These are phyloP conservation scores for Penicillium fimorum DNA, from an alignment of 495 filamentous ascomycete species.

Conservation along the genomic window DNA sequence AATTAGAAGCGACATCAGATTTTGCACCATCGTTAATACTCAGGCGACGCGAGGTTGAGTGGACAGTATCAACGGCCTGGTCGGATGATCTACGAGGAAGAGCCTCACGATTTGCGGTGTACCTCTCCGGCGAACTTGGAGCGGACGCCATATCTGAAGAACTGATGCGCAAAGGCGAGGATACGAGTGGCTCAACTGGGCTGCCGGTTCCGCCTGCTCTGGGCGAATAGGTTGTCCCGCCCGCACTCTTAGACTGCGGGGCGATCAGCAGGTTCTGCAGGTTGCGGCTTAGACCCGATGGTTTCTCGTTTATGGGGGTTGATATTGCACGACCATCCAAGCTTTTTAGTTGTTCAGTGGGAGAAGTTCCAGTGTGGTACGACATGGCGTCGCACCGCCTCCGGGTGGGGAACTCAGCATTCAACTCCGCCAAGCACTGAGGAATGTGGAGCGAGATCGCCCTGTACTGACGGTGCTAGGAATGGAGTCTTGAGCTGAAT, in stretches of 20 bases:
- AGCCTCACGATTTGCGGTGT: constrained; percentile 11
- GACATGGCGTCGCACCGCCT: constrained; percentile 33
- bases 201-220: constrained; percentile 18
- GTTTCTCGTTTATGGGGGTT: constrained; percentile 1
- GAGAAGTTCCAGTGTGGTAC: constrained; percentile 25
- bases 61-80: constrained; percentile 12
- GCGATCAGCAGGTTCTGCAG: constrained; percentile 22
- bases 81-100: constrained; percentile 24
- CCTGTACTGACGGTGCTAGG: constrained; percentile 17
- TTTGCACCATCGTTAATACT: constrained; percentile 14
- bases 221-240: constrained; percentile 28
- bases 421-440: constrained; percentile 9
- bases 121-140: constrained; percentile 27
- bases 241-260: constrained; percentile 44
- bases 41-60: constrained; percentile 2
- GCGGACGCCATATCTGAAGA: constrained; percentile 25
- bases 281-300: constrained; percentile 15
- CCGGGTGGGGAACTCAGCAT: constrained; percentile 29
- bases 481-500: constrained; percentile 4
- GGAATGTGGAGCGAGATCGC: constrained; percentile 31
- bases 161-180: constrained; percentile 28
- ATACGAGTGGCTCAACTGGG: constrained; percentile 22
- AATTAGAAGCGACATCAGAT: constrained; percentile 21
- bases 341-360: constrained; percentile 12
- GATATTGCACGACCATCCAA: background rate